Evolutionary conservation across 78 protist genomes (phyloP).

Genomic region (Planoprotostelium fungivorum): DNA sequence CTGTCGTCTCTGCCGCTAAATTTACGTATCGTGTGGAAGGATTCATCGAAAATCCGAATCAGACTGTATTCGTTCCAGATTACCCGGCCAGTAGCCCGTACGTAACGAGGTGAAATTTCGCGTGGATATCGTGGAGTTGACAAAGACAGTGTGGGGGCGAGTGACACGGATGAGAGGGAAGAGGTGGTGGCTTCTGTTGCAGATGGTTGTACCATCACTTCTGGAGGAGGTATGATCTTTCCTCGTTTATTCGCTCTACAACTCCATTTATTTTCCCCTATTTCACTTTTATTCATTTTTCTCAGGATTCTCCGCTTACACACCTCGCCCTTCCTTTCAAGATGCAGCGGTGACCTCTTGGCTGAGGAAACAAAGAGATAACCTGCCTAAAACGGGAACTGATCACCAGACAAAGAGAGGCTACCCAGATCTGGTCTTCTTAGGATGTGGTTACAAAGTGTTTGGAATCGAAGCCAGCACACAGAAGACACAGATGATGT

Average conservation of each 20-base stretch:
- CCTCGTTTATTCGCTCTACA: too few species aligned
- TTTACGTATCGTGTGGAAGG: slow-evolving; percentile 2
- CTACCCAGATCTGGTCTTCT: slow-evolving; percentile 34
- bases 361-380: neutral
- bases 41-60: too few species aligned
- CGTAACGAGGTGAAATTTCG: too few species aligned
- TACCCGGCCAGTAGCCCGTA: slow-evolving; percentile 57
- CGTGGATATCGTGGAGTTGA: too few species aligned
- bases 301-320: slow-evolving; percentile 16
- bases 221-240: slow-evolving; percentile 66
- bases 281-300: too few species aligned
- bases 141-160: slow-evolving; percentile 37
- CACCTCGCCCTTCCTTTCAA: slow-evolving; percentile 42
- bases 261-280: too few species aligned
- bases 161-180: neutral
- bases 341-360: slow-evolving; percentile 12
- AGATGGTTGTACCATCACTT: slow-evolving; percentile 26
- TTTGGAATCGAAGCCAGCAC: slow-evolving; percentile 2
- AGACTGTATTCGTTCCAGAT: slow-evolving; percentile 35
- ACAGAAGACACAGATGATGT: neutral
- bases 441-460: slow-evolving; percentile 24
- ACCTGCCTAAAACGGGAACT: slow-evolving; percentile 21
- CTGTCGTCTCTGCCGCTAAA: slow-evolving; percentile 2
- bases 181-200: slow-evolving; percentile 30
- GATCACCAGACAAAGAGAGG: slow-evolving; percentile 23